Percentiles rank a stretch among this genome's conserved stretches.
phyloP scores from a whole-genome alignment of 2,329 filamentous ascomycete genomes.

The Parafenestella ontariensis region DNA sequence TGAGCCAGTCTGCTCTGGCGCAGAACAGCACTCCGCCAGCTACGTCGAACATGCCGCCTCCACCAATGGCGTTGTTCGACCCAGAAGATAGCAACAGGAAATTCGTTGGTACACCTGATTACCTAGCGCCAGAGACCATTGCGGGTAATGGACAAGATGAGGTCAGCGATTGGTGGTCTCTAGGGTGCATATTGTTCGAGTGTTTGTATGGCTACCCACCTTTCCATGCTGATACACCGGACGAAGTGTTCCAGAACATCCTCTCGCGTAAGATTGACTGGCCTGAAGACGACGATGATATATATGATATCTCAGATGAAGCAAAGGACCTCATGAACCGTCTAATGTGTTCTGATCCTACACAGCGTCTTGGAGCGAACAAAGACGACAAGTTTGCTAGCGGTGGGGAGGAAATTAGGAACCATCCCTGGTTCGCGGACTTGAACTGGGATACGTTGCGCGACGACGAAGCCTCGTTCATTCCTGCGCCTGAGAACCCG shows the following conservation, averaged over 20 bases:
- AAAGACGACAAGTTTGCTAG: constrained; percentile 79
- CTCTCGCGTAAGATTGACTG: constrained; percentile 87
- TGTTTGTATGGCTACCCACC: constrained; percentile 93
- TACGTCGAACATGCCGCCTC: constrained; percentile 80
- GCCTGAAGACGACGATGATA: constrained; percentile 83
- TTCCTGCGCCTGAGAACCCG: constrained; percentile 88
- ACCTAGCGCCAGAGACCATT: constrained; percentile 95
- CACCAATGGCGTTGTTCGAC: constrained; percentile 92
- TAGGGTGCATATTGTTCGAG: constrained; percentile 98
- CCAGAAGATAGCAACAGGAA: constrained; percentile 90
- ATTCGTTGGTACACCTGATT: constrained; percentile 97
- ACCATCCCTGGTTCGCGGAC: constrained; percentile 85
- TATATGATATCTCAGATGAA: constrained; percentile 77
- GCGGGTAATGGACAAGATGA: constrained; percentile 95
- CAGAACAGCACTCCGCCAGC: constrained; percentile 66
- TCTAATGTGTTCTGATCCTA: constrained; percentile 83
- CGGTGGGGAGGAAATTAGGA: constrained; percentile 90
- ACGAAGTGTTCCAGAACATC: constrained; percentile 97
- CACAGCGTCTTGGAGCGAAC: constrained; percentile 84
- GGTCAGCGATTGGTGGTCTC: constrained; percentile 99
- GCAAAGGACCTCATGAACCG: constrained; percentile 95
- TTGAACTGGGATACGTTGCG: constrained; percentile 89
- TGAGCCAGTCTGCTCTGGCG: constrained; percentile 60
- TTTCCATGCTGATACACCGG: constrained; percentile 88
- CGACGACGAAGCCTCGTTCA: constrained; percentile 95